Conservation (phyloP, 2,329 filamentous ascomycete genomes). For the Sporothrix brasiliensis region DNA sequence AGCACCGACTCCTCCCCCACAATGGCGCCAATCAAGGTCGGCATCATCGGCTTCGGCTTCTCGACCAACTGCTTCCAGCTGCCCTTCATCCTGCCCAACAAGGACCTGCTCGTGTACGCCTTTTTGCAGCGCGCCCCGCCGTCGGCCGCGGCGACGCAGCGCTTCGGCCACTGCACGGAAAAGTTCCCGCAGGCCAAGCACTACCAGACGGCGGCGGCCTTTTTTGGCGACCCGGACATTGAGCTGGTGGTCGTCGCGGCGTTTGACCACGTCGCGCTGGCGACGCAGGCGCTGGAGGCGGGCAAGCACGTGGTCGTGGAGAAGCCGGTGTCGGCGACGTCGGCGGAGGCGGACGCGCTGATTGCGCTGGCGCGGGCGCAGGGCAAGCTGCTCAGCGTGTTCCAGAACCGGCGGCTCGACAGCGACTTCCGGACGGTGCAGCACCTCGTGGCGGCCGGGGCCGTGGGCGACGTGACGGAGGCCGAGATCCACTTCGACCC, state of each 20-base stretch:
- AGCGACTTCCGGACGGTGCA: conserved; percentile 64
- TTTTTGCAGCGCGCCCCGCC: conserved; percentile 52
- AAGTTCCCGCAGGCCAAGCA: conserved; percentile 55
- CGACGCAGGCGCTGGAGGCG: conserved; percentile 57
- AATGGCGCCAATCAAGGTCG: conserved; percentile 48
- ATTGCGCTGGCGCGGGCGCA: conserved; percentile 52
- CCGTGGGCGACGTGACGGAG: conserved; percentile 63
- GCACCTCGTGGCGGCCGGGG: conserved; percentile 54
- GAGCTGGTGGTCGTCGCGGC: conserved; percentile 66
- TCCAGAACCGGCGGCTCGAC: conserved; percentile 58
- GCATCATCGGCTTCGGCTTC: conserved; percentile 55
- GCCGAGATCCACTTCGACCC: conserved; percentile 69
- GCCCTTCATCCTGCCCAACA: conserved; percentile 53
- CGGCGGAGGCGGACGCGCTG: conserved; percentile 59
- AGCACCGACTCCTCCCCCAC: background rate
- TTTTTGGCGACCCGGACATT: conserved; percentile 61
- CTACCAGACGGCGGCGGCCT: conserved; percentile 60
- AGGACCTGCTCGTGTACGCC: conserved; percentile 51
- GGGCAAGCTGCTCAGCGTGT: conserved; percentile 54
- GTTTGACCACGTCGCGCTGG: conserved; percentile 58
- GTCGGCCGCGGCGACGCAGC: conserved; percentile 24
- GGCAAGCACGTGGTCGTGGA: conserved; percentile 56
- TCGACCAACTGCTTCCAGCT: conserved; percentile 54
- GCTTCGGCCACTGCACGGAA: conserved; percentile 51
- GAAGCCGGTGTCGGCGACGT: conserved; percentile 52